Percentiles rank a stretch among this genome's conserved stretches.
Conservation (phyloP, 345 rosid genomes). For the Aquilaria yunnanensis region DNA sequence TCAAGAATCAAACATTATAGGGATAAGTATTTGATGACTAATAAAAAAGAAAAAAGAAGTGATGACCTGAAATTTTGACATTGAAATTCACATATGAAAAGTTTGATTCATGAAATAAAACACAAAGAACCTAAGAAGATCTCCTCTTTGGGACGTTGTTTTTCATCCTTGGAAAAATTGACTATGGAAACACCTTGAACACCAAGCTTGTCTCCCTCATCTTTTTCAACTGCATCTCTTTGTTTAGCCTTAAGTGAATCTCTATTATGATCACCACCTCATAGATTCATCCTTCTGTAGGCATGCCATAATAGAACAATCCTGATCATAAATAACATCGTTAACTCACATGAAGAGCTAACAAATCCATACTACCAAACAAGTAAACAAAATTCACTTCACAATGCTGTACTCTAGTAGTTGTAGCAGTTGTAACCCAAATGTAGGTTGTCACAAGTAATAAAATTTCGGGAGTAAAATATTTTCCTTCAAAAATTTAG, state of each 20-base stretch:
- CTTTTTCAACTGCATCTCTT: constrained; percentile 5
- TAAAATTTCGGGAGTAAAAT: too few species aligned
- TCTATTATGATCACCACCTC: constrained; percentile 4
- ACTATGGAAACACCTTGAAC: constrained; percentile 7
- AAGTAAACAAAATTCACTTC: too few species aligned
- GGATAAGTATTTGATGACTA: too few species aligned
- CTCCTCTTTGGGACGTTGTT: constrained; percentile 6
- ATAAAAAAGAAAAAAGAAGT: constrained; percentile 1
- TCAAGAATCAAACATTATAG: too few species aligned
- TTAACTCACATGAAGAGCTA: too few species aligned
- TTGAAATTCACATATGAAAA: constrained; percentile 32
- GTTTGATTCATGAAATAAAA: constrained; percentile 33
- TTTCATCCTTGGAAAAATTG: constrained; percentile 15
- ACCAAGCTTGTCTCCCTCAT: constrained; percentile 7
- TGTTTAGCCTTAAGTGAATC: constrained; percentile 3
- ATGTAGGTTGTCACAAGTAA: too few species aligned
- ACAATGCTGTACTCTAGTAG: too few species aligned
- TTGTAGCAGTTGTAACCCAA: too few species aligned
- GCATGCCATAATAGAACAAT: constrained; percentile 3
- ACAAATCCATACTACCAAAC: too few species aligned
- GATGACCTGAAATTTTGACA: constrained; percentile 23
- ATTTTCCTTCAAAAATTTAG: too few species aligned
- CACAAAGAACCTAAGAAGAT: constrained; percentile 25
- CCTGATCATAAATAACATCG: constrained; percentile 9
- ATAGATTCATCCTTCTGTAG: constrained; percentile 11